A percentile compares a stretch with the other conserved stretches of the same genome.
Conservation (phyloP, 1,284 basidiomycete species). For the Cryptococcus sp. region DNA sequence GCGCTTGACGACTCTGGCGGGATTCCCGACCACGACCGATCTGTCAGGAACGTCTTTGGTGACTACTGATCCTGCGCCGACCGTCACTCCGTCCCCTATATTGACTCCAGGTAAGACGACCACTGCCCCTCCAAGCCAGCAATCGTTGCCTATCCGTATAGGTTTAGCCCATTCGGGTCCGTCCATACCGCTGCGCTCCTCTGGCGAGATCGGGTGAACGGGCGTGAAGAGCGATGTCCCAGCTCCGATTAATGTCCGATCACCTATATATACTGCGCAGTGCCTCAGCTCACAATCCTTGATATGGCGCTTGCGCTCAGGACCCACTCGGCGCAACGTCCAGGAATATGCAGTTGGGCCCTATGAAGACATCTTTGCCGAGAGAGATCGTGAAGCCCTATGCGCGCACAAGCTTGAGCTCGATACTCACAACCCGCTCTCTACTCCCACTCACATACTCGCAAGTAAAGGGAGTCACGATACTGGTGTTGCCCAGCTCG, state of each 20-base stretch:
- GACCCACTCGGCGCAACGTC: conserved; percentile 46
- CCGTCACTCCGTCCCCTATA: conserved; percentile 56
- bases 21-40: conserved; percentile 56
- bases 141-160: conserved; percentile 53
- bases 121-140: conserved; percentile 56
- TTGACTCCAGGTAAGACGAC: conserved; percentile 56
- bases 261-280: conserved; percentile 46
- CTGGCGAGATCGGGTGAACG: conserved; percentile 52
- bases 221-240: conserved; percentile 53
- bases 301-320: not conserved
- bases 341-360: conserved; percentile 40
- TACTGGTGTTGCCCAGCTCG: conserved; percentile 4
- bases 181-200: conserved; percentile 44
- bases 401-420: not conserved
- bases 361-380: conserved; percentile 45
- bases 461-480: conserved; percentile 36
- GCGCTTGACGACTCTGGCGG: conserved; percentile 54
- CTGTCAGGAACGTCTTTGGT: conserved; percentile 55
- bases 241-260: conserved; percentile 52
- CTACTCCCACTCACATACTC: conserved; percentile 43
- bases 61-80: conserved; percentile 58
- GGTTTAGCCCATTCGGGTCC: conserved; percentile 52
- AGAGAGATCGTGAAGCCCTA: conserved; percentile 49
- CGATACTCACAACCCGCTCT: not conserved
- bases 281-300: not conserved